These are phyloP conservation scores for Parastagonospora nodorum DNA, from an alignment of 2,329 filamentous ascomycete species.

Conservation along the genomic window DNA sequence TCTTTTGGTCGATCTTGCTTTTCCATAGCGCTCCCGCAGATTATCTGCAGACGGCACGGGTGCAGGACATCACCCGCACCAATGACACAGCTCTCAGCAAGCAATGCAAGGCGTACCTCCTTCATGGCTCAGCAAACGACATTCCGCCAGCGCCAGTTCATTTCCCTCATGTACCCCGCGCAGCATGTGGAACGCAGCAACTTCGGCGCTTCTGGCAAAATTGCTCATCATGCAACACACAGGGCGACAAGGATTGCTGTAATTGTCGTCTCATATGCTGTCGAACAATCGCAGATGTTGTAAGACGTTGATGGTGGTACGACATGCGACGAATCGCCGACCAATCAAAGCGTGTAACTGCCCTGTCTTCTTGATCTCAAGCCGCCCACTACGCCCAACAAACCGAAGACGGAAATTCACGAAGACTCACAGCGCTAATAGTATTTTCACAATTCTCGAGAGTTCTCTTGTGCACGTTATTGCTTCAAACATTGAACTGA, in stretches of 20 bases:
- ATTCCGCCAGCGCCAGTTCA: constrained; percentile 2
- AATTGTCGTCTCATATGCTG: constrained; percentile 18
- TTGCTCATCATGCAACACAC: not conserved
- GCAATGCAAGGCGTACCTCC: constrained; percentile 4
- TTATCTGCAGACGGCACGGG: constrained; percentile 30
- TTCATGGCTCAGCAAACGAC: not conserved
- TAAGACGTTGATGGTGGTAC: constrained; percentile 33
- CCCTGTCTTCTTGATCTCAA: constrained; percentile 22
- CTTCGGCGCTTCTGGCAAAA: not conserved
- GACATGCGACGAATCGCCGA: constrained; percentile 12
- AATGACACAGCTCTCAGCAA: constrained; percentile 12
- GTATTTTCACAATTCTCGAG: not conserved
- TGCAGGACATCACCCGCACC: constrained; percentile 21
- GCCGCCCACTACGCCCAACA: constrained; percentile 37
- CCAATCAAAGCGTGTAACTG: constrained; percentile 34
- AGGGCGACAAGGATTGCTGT: constrained; percentile 12
- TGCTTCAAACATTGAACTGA: not conserved
- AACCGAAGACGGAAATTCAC: constrained; percentile 15
- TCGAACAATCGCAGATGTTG: constrained; percentile 25
- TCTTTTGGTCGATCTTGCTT: constrained; percentile 25
- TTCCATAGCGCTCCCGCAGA: constrained; percentile 34
- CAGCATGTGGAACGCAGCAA: not conserved
- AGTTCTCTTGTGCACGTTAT: not conserved
- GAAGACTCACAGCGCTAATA: constrained; percentile 23
- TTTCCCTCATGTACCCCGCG: constrained; percentile 2